Evolutionary conservation across 2,329 filamentous ascomycete species (phyloP).

Genomic region (Penicillium sp.): DNA sequence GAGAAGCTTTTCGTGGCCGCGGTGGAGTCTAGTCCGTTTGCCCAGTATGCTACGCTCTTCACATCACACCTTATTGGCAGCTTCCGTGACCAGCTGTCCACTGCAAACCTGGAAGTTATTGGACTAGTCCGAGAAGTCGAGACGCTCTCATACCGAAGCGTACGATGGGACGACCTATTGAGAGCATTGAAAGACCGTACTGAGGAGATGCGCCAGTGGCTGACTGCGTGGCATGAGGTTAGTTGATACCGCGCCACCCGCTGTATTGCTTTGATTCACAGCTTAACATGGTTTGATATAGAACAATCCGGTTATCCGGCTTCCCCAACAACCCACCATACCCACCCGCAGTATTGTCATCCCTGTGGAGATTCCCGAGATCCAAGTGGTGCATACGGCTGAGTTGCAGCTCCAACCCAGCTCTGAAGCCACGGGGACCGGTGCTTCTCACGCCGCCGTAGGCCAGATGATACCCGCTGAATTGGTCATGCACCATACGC

Average conservation of each 20-base stretch:
- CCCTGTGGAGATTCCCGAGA: slow-evolving; percentile 81
- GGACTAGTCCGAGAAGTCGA: slow-evolving; percentile 54
- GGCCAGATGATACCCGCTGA: slow-evolving; percentile 50
- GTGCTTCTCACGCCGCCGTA: slow-evolving; percentile 40
- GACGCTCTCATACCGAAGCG: slow-evolving; percentile 50
- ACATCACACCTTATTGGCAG: slow-evolving; percentile 50
- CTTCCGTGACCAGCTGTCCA: slow-evolving; percentile 47
- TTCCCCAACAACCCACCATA: slow-evolving; percentile 32
- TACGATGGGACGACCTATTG: slow-evolving; percentile 55
- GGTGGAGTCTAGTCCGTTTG: slow-evolving; percentile 49
- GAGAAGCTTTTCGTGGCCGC: slow-evolving; percentile 47
- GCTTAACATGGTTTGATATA: slow-evolving; percentile 20
- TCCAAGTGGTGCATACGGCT: slow-evolving; percentile 79
- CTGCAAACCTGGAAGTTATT: slow-evolving; percentile 53
- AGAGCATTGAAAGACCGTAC: slow-evolving; percentile 48
- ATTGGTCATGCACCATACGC: slow-evolving; percentile 53
- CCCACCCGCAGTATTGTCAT: slow-evolving; percentile 70
- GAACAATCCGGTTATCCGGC: slow-evolving; percentile 32
- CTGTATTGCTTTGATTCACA: background rate
- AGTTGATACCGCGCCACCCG: slow-evolving; percentile 14
- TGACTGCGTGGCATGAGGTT: slow-evolving; percentile 58
- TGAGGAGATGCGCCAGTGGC: slow-evolving; percentile 50
- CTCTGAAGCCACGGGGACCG: slow-evolving; percentile 12
- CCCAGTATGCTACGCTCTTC: slow-evolving; percentile 50
- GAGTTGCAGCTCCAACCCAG: slow-evolving; percentile 35